phyloP scores from a whole-genome alignment of 345 rosid genomes.

The Melastoma malabathricum region DNA sequence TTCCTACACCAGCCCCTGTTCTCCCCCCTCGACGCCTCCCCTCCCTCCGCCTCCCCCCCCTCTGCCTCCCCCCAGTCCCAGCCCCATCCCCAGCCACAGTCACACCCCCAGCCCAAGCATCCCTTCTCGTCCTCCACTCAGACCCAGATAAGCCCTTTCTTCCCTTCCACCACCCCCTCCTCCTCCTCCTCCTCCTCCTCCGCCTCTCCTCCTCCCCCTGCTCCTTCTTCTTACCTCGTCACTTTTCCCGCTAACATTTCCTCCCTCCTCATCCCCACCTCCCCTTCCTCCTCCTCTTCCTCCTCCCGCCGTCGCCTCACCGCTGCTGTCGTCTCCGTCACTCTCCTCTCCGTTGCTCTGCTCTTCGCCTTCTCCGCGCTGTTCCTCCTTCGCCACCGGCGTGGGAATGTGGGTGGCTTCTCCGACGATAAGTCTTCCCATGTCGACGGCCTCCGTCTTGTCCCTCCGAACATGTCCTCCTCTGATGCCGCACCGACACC shows the following conservation, averaged over 20 bases:
- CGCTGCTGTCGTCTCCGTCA: conserved; percentile 35
- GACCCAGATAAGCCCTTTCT: conserved; percentile 15
- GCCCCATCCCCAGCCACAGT: conserved; percentile 31
- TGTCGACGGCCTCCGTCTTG: conserved; percentile 51
- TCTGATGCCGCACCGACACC: conserved; percentile 33
- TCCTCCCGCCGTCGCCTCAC: conserved; percentile 21
- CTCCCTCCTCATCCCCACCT: conserved; percentile 51
- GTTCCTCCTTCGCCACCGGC: conserved; percentile 6
- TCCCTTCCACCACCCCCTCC: conserved; percentile 20
- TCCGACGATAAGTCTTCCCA: conserved; percentile 25
- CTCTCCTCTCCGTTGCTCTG: conserved; percentile 40
- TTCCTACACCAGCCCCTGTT: conserved; percentile 73
- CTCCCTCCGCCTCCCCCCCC: conserved; percentile 29
- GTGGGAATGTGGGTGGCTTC: conserved; percentile 8
- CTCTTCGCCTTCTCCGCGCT: conserved; percentile 27
- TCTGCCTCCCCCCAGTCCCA: conserved; percentile 18
- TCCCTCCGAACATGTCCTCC: conserved; percentile 48
- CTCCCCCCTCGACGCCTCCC: conserved; percentile 21
- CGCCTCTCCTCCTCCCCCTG: conserved; percentile 32
- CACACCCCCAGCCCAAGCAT: conserved; percentile 34
- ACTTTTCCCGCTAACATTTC: conserved; percentile 93
- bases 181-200: conserved; percentile 40
- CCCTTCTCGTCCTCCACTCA: conserved; percentile 25
- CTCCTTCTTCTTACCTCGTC: conserved; percentile 24
- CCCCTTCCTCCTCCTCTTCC: conserved; percentile 20